These are phyloP conservation scores for Exophiala dermatitidis DNA, from an alignment of 2,329 filamentous ascomycete species.

Conservation along the genomic window DNA sequence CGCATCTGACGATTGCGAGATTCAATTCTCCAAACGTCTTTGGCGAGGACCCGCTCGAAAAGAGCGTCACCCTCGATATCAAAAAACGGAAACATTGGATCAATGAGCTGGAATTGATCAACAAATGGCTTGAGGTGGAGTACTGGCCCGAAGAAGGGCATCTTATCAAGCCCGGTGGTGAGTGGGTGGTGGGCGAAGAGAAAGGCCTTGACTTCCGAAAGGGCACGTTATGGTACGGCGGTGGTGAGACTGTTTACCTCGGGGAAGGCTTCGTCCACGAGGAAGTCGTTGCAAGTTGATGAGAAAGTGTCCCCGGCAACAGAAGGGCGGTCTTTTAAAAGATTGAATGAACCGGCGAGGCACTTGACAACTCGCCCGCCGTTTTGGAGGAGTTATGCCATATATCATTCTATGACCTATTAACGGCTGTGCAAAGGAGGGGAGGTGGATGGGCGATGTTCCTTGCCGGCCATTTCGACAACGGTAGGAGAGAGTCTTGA, in stretches of 20 bases:
- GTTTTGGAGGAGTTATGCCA: no score
- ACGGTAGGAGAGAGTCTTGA: no score
- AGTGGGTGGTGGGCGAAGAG: conserved; percentile 86
- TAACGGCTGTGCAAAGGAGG: no score
- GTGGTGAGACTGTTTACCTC: conserved; percentile 59
- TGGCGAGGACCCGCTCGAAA: conserved; percentile 37
- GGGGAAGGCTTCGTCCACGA: conserved; percentile 33
- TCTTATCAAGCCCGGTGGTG: conserved; percentile 46
- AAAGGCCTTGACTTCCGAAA: conserved; percentile 68
- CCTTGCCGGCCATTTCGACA: no score
- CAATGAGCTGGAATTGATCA: conserved; percentile 65
- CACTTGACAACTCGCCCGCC: no score
- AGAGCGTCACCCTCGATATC: conserved; percentile 33
- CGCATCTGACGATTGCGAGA: conserved; percentile 78
- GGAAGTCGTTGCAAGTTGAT: conserved; percentile 2
- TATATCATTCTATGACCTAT: no score
- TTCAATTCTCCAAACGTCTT: conserved; percentile 64
- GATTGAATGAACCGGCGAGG: no score
- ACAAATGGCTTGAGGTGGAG: conserved; percentile 62
- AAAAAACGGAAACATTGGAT: conserved; percentile 60
- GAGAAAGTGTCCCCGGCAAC: not conserved
- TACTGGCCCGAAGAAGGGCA: conserved; percentile 55
- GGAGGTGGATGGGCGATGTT: no score
- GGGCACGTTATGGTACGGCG: conserved; percentile 81
- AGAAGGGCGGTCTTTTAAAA: no score